Evolutionary conservation across 1,284 basidiomycete species (phyloP), one percentile per base, ranked within the genome.

Genomic region (Neolentinus lepideus): DNA sequence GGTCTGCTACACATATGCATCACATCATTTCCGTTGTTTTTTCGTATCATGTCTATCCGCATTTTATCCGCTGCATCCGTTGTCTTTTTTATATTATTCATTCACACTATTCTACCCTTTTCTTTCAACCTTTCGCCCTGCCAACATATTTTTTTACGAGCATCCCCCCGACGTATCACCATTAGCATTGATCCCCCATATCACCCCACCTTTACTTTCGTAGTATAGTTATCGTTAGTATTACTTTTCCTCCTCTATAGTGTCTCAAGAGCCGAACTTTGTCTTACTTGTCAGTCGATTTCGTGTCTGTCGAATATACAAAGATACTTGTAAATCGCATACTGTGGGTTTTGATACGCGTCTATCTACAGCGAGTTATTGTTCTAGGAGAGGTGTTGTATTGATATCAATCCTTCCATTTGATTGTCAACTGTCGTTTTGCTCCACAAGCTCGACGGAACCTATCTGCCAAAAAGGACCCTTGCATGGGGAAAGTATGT

Each of bases 51-150:
- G 26, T 53, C 25, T 47, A 12, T 29, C 38, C 19, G 21, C 24
- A 25, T 38, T 55, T n/a, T 59, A 52, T 48, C 53, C 53, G 31
- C 54, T 56, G 52, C 52, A 51, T 55, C 55, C 56, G 26, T 47
- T 46, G 29, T 33, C 47, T 43, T 35, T 25, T 45, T 27, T 55
- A 43, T 52, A 3, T 55, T 56, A 56, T 52, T 52, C 31, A 16
- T 33, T 47, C 38, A 47, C 27, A 43, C 45, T 52, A 51, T 21
- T 35, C 33, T 52, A 16, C 38, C 24, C 24, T 10, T 52, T 51
- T 47, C 51, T 53, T 53, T 54, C 43, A 16, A 36, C 47, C 55
- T 56, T 50, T 52, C 53, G 29, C 53, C 56, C 14, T 21, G 6
- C n/a, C 29, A 38, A 33, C 19, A 33, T 54, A 55, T 60, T 38